Evolutionary conservation across 164 flowering plant species (phyloP), one percentile per base, ranked within the genome.

Genomic region (Vitis cinerea): DNA sequence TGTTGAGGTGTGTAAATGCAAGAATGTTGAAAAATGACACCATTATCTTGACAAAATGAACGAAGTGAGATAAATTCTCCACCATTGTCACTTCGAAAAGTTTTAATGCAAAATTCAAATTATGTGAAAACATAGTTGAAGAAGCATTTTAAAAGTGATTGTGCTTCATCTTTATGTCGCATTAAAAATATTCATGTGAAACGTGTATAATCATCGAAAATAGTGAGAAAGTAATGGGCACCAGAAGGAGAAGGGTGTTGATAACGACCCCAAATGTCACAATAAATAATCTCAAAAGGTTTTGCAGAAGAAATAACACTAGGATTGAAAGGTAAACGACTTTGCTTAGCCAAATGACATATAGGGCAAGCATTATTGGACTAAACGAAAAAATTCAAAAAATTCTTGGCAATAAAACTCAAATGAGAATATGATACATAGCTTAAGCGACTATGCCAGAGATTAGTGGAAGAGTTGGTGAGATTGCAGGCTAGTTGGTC

Each of bases 91-190:
- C 14, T 19, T n/a, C 8, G 17, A 59, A 59, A 59, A 29, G 14
- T 19, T n/a, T 17, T 59, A 59, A 59, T 59, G 62, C 17, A 15
- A 59, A 9, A 59, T n/a, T 59, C 27, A 59, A 59, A 11, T 59
- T 29, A 15, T 3, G 62, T 59, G 27, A 51, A 14, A 14, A 51
- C 62, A 59, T 59, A 59, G 7, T 0, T n/a, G 62, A 59, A 59
- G 62, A 59, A 17, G 31, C 30, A 0, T 17, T 59, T 59, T 59
- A 59, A n/a, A 59, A 59, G 62, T 59, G 62, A 59, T 59, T 59
- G 30, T 59, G 62, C 30, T n/a, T 59, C 31, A n/a, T 59, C 4
- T 19, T 19, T n/a, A 9, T 59, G 62, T 29, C 62, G 17, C 31
- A 0, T 59, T n/a, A 11, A 59, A n/a, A 59, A 59, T 11, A 17